Conservation (phyloP, 306 rosid species). For the Hippophae tibetana region DNA sequence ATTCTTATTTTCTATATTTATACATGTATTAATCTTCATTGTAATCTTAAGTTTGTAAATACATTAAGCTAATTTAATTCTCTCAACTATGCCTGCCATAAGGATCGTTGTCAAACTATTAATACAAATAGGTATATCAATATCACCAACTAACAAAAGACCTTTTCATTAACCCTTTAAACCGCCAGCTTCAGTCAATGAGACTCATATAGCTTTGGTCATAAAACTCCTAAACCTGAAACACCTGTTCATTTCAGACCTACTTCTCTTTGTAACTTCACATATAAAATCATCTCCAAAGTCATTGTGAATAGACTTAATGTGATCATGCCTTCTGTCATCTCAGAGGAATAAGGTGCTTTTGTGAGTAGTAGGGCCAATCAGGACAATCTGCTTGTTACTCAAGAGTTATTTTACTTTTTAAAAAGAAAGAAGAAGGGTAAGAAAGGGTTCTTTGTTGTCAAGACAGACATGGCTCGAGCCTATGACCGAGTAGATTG, state of each 20-base stretch:
- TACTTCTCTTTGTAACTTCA: background rate
- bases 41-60: too few relatives aligned
- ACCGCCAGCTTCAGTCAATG: background rate
- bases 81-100: conserved; percentile 63
- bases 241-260: background rate
- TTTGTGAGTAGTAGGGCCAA: background rate
- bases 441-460: too few relatives aligned
- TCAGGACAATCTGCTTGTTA: background rate
- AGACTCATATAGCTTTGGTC: background rate
- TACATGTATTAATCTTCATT: too few relatives aligned
- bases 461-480: too few relatives aligned
- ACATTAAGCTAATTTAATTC: too few relatives aligned
- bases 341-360: background rate
- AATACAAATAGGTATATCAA: background rate
- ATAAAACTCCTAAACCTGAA: background rate
- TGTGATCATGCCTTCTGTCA: background rate
- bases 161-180: background rate
- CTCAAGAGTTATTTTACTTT: background rate
- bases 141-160: background rate
- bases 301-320: background rate
- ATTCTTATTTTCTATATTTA: too few relatives aligned
- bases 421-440: too few relatives aligned
- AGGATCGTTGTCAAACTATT: background rate
- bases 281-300: background rate
- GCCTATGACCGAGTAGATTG: too few relatives aligned